Percentiles rank a stretch among this genome's conserved stretches.
These are phyloP conservation scores for Aleurites moluccanus DNA, from an alignment of 441 rosid species.

Conservation along the genomic window DNA sequence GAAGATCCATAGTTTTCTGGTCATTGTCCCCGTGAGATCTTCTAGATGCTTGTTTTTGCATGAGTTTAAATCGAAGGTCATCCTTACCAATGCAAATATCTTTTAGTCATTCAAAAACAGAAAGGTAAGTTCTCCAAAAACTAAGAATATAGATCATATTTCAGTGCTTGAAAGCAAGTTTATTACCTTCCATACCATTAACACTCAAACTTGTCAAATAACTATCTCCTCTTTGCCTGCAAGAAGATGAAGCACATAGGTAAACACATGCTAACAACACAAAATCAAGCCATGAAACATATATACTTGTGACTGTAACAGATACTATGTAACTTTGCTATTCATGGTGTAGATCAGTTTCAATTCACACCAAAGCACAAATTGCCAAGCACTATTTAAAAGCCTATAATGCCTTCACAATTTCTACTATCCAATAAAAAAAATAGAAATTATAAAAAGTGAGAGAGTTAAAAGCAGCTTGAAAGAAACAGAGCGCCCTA, in stretches of 20 bases:
- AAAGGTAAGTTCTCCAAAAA: constrained; percentile 39
- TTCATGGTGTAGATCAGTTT: neutral
- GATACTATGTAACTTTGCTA: neutral
- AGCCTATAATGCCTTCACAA: neutral
- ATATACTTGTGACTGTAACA: no score
- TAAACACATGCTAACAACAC: neutral
- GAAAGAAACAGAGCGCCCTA: neutral
- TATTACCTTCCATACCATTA: constrained; percentile 50
- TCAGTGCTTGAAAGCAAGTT: constrained; percentile 15
- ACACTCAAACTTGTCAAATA: constrained; percentile 31
- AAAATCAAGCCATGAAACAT: no score
- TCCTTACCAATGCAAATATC: constrained; percentile 56
- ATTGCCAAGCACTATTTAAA: neutral
- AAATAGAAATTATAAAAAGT: neutral
- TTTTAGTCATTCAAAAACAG: constrained; percentile 38
- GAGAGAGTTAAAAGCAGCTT: neutral
- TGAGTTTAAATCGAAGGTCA: constrained; percentile 79
- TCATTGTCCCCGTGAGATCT: constrained; percentile 44
- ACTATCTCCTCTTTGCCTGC: constrained; percentile 69
- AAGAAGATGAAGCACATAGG: constrained; percentile 16
- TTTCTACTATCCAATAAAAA: neutral
- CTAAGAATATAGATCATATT: constrained; percentile 12
- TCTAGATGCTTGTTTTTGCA: constrained; percentile 58
- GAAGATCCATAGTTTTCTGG: constrained; percentile 53
- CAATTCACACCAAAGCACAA: neutral